Evolutionary conservation across 768 basidiomycete species (phyloP).

Genomic region (Amanita subjunquillea): DNA sequence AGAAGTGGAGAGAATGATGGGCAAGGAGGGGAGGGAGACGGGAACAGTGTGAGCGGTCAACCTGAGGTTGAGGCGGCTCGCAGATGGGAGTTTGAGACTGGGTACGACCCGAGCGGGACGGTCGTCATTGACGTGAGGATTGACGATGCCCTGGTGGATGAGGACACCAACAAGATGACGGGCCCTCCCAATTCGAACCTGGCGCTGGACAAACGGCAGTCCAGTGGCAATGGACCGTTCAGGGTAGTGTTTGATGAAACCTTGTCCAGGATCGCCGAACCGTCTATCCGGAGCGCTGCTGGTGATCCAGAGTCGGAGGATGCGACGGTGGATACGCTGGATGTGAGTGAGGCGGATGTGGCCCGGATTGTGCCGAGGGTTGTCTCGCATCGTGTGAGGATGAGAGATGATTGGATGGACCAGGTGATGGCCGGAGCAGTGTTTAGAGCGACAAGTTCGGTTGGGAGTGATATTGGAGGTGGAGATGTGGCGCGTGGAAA

Average conservation of each 20-base stretch:
- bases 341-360: conserved; percentile 67
- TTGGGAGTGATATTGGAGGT: background rate
- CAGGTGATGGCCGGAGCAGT: conserved; percentile 48
- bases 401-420: conserved; percentile 60
- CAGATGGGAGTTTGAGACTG: conserved; percentile 3
- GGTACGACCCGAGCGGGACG: background rate
- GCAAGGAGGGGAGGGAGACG: background rate
- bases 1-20: background rate
- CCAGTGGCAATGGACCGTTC: background rate
- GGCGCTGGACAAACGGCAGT: background rate
- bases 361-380: conserved; percentile 65
- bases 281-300: background rate
- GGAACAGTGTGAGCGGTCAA: background rate
- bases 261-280: background rate
- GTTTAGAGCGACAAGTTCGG: background rate
- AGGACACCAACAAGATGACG: background rate
- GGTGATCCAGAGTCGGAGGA: background rate
- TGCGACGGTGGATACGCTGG: conserved; percentile 21
- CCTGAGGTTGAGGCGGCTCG: no score
- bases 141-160: background rate
- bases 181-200: background rate
- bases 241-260: background rate
- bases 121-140: background rate
- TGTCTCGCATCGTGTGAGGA: conserved; percentile 64
- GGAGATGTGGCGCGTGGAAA: background rate